Evolutionary conservation across 139 green algal species (phyloP), one percentile per base, ranked within the genome.

Genomic region (Penium margaritaceum): DNA sequence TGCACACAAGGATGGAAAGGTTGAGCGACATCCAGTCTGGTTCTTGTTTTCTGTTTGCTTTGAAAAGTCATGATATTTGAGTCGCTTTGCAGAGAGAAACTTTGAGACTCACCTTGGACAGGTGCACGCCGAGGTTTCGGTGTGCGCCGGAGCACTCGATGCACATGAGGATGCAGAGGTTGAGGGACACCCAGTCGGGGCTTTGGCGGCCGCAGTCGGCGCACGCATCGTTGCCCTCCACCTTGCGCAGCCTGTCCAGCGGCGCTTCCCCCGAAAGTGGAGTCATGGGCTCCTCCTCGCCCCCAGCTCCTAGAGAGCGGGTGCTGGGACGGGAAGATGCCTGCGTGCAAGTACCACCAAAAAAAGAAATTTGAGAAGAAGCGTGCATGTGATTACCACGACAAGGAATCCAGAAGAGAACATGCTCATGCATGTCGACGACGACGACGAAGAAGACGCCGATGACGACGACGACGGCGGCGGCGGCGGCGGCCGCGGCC

Each of bases 21-120:
- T 97, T 95, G 29, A 97, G 75, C 0, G 77, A 90, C 27, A 89
- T 90, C 92, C 92, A 97, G 58, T 95, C 89, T 0, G 92, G 92
- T 38, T 90, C 83, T 0, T 75, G 27, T 14, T 17, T 54, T 14
- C 43, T 54, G 43, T 17, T 24, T 14, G 43, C 17, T 24, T 54
- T 24, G 15, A 54, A 14, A 54, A 54, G 14, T 14, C 14, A 14
- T 54, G 43, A 54, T 17, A 24, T 17, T 14, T 17, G 15, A 54
- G 43, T 24, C 17, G 43, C 43, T 24, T 54, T 14, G 43, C 14
- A 24, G 43, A 14, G 43, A 54, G 17, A 63, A 63, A n/a, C n/a
- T n/a, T n/a, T n/a, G 5, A n/a, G 32, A 19, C 74, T 6, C 24
- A 89, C 84, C 68, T 90, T 93, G 71, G 76, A 88, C 3, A 94